Evolutionary conservation across 2,329 filamentous ascomycete genomes (phyloP).

Genomic region (Davidsoniella virescens): DNA sequence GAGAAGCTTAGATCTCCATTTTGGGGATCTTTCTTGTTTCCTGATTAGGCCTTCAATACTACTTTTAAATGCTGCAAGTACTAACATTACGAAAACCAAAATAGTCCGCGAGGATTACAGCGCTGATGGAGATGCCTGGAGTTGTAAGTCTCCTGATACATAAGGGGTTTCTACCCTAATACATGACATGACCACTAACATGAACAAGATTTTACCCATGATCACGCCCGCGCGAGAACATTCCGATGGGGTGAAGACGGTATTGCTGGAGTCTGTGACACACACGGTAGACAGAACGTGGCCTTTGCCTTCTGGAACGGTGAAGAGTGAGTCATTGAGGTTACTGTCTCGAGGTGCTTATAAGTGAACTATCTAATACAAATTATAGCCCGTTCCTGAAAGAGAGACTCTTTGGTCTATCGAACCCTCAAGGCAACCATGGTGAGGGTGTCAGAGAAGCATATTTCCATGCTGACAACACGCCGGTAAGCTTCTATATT

Average conservation of each 20-base stretch:
- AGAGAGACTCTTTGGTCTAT: conserved; percentile 85
- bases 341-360: not conserved
- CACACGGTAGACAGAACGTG: conserved; percentile 80
- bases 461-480: conserved; percentile 93
- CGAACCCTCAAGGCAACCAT: conserved; percentile 93
- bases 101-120: conserved; percentile 80
- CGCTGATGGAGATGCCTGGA: conserved; percentile 87
- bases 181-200: not conserved
- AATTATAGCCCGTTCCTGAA: conserved; percentile 69
- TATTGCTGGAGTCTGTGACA: conserved; percentile 85
- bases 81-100: not conserved
- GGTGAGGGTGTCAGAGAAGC: conserved; percentile 94
- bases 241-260: conserved; percentile 96
- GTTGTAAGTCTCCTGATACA: conserved; percentile 45
- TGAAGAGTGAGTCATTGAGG: conserved; percentile 51
- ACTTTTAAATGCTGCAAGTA: not conserved
- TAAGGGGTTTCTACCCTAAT: conserved; percentile 17
- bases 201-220: conserved; percentile 73
- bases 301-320: conserved; percentile 97
- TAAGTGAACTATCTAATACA: not conserved
- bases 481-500: conserved; percentile 31
- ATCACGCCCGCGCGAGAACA: conserved; percentile 72
- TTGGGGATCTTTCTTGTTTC: no score
- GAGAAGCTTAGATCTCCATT: no score
- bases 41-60: no score